Base-by-base conservation (phyloP, 2,329 filamentous ascomycete species). In the Fusarium xyrophilum region DNA sequence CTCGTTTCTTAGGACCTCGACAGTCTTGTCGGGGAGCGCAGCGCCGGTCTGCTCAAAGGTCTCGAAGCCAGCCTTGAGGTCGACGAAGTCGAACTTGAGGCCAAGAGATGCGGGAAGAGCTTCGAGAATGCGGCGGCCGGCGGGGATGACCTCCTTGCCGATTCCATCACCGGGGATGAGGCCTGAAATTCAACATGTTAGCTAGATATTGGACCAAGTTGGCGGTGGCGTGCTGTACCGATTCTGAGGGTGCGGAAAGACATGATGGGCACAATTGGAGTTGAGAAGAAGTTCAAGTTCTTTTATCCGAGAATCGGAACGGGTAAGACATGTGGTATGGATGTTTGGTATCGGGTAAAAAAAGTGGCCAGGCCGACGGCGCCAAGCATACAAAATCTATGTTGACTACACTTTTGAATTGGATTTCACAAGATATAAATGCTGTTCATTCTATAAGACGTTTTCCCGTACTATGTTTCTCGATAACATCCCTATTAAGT, bases 111-210 rank as follows among this genome's bases (percentile, higher is more conserved):
- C 81, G 35, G 95, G 94, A 4, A 99, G 90, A 52, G 96, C 91
- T 84, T 99, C 95, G 76, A 99, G 92, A 73, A 98, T 85, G 69
- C 92, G 91, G 75, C 93, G 92, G 53, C 95, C 96, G 56, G 96
- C 92, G 71, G 96, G 96, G 81, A 99, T 98, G 79, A 99, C 96
- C 83, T 99, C 96, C 79, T 93, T 93, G 82, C 96, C 96, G 82
- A 99, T 99, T 81, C 96, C 96, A 83, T 99, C 96, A 77, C 96
- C 96, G 75, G 96, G 92, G 79, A 99, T 98, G 75, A 98, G 92
- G 79, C 94, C 94, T 97, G 71, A 14, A 28, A 36, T 35, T 43
- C 14, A 51, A 32, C n/a, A 42, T 36, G 46, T 54, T 35, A 56
- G 61, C 33, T 50, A 39, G 21, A 30, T 9, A 21, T 44, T 35